These are phyloP conservation scores for Stachybotrys chartarum DNA, from an alignment of 2,329 filamentous ascomycete genomes.

Conservation along the genomic window DNA sequence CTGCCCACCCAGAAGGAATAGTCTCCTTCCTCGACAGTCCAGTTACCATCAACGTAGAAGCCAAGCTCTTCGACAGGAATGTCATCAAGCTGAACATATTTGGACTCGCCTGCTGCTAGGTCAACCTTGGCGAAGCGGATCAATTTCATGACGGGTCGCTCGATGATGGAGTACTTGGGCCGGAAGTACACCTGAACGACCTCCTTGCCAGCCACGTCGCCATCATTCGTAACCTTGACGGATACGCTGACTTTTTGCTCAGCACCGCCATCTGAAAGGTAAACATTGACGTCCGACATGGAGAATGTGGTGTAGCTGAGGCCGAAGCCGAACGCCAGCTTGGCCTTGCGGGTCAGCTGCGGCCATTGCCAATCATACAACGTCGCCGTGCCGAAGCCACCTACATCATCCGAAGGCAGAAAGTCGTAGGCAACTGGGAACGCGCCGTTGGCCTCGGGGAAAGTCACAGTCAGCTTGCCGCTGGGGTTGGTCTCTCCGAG, in stretches of 20 bases:
- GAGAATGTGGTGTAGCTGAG: slow-evolving; percentile 57
- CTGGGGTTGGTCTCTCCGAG: slow-evolving; percentile 55
- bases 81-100: slow-evolving; percentile 22
- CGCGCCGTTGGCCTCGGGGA: slow-evolving; percentile 35
- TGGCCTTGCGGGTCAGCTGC: slow-evolving; percentile 11
- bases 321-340: slow-evolving; percentile 49
- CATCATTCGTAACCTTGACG: slow-evolving; percentile 46
- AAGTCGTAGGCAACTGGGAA: slow-evolving; percentile 60
- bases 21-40: slow-evolving; percentile 13
- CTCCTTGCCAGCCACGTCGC: slow-evolving; percentile 38
- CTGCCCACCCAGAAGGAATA: slow-evolving; percentile 22
- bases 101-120: slow-evolving; percentile 45
- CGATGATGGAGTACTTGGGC: slow-evolving; percentile 42
- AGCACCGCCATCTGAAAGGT: too few relatives aligned
- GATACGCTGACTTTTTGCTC: slow-evolving; percentile 33
- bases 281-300: too few relatives aligned
- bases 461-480: slow-evolving; percentile 32
- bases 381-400: slow-evolving; percentile 49
- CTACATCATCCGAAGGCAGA: slow-evolving; percentile 53
- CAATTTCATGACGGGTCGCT: slow-evolving; percentile 46
- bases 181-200: slow-evolving; percentile 46
- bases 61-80: slow-evolving; percentile 18
- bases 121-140: slow-evolving; percentile 55
- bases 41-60: slow-evolving; percentile 17
- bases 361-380: slow-evolving; percentile 42